phyloP scores from a whole-genome alignment of 768 basidiomycete species.

The Mycena albidolilacea region DNA sequence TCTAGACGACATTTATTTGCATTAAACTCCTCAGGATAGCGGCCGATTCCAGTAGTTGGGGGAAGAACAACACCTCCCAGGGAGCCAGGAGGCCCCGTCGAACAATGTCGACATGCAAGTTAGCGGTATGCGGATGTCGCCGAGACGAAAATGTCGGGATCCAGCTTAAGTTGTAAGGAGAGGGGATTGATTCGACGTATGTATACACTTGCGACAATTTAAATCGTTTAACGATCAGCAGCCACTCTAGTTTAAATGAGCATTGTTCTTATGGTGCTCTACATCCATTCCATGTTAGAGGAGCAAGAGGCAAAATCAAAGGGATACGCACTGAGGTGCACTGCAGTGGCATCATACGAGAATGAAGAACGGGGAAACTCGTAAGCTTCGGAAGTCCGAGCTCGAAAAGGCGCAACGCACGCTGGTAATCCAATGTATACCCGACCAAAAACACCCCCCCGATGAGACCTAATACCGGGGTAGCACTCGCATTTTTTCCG shows the following conservation, averaged over 20 bases:
- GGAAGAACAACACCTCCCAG: too few relatives aligned
- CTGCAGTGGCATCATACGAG: slow-evolving; percentile 45
- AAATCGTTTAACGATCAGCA: not conserved
- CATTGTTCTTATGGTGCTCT: slow-evolving; percentile 82
- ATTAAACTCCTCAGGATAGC: too few relatives aligned
- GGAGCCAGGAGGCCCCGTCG: too few relatives aligned
- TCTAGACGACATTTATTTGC: too few relatives aligned
- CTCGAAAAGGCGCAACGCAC: slow-evolving; percentile 54
- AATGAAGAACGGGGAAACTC: slow-evolving; percentile 16
- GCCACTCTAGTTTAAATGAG: slow-evolving; percentile 48
- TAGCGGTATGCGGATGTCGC: too few relatives aligned
- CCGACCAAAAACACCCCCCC: slow-evolving; percentile 69
- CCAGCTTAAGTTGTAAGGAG: too few relatives aligned
- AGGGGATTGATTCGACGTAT: too few relatives aligned
- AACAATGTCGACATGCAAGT: too few relatives aligned
- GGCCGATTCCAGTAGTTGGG: too few relatives aligned
- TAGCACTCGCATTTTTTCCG: slow-evolving; percentile 76
- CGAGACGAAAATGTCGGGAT: too few relatives aligned
- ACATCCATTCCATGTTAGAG: slow-evolving; percentile 20
- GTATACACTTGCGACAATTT: too few relatives aligned
- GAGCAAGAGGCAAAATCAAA: not conserved
- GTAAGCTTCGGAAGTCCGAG: slow-evolving; percentile 17
- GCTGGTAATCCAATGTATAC: slow-evolving; percentile 79
- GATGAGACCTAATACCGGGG: slow-evolving; percentile 63
- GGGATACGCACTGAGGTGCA: slow-evolving; percentile 70